Base-by-base conservation (phyloP, 1,284 basidiomycete species). In the Golubevia sp. region DNA sequence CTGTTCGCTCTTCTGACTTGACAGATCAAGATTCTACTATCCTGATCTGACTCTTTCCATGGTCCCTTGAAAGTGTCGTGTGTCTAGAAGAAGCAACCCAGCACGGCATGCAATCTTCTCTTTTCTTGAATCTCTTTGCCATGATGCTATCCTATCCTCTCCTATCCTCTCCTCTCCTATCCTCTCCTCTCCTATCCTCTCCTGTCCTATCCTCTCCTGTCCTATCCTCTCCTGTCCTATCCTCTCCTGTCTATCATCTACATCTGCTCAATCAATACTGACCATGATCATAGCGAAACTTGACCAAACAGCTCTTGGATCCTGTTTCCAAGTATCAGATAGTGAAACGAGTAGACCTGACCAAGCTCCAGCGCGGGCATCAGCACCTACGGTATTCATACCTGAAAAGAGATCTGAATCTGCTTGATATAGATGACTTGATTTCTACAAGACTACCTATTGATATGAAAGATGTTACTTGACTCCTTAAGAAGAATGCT, bases 271-370 rank as follows among this genome's bases (percentile, higher is more conserved):
- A 3, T 34, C 30, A 34, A 34, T 34, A 64, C 66, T 49, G 58
- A 71, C 68, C 21, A 73, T 67, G 61, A 73, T 73, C 70, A 73
- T 73, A 4, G 63, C 66, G 27, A 70, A 73, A 13, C 61, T 63
- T 11, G 59, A 61, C 65, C 66, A 73, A 23, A 73, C n/a, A 15
- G 71, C 71, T 50, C 71, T 49, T 2, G 71, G 71, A 27, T 73
- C 71, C 21, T 57, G 55, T 54, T 59, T 55, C 59, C 63, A 64
- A 3, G 68, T 66, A 2, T 72, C 57, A 8, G 58, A 27, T 5
- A 68, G 44, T 0, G 53, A 55, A 1, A 63, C 30, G 5, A 34
- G 11, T 3, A 34, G 30, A 11, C 11, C 5, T 5, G 30, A 34
- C 30, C 30, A 34, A 5, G 4, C 5, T n/a, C n/a, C n/a, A n/a